Evolutionary conservation across 257 asterid species (phyloP).

Genomic region (Plectranthus barbatus): DNA sequence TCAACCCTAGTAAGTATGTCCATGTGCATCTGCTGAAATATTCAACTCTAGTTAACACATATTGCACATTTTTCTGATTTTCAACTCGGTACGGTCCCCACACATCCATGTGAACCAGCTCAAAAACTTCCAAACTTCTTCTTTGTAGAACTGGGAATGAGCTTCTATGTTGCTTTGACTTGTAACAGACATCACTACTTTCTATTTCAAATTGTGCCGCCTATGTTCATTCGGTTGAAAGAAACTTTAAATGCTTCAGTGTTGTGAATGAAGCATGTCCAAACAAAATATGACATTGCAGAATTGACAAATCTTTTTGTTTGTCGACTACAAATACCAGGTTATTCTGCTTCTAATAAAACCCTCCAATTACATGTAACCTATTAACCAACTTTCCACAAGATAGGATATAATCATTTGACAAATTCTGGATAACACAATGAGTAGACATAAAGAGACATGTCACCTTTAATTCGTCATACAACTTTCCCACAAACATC

Average conservation of each 20-base stretch:
- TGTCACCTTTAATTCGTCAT: neutral
- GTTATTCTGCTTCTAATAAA: neutral
- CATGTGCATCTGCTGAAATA: neutral
- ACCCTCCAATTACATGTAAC: neutral
- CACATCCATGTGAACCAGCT: neutral
- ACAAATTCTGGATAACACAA: neutral
- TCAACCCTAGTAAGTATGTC: no score
- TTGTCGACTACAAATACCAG: neutral
- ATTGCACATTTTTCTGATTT: neutral
- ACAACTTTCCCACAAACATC: no score
- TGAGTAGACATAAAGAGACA: neutral
- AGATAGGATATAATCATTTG: neutral
- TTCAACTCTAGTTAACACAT: neutral
- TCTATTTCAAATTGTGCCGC: neutral
- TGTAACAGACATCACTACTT: neutral
- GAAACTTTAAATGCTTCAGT: neutral
- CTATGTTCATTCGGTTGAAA: neutral
- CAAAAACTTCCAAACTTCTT: neutral
- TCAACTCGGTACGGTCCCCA: neutral
- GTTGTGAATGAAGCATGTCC: neutral
- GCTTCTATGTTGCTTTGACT: neutral
- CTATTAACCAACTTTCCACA: neutral
- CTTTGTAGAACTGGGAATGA: neutral
- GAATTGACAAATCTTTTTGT: no score
- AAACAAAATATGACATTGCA: neutral